phyloP scores from a whole-genome alignment of 495 filamentous ascomycete genomes.

The Hyaloscypha bicolor region DNA sequence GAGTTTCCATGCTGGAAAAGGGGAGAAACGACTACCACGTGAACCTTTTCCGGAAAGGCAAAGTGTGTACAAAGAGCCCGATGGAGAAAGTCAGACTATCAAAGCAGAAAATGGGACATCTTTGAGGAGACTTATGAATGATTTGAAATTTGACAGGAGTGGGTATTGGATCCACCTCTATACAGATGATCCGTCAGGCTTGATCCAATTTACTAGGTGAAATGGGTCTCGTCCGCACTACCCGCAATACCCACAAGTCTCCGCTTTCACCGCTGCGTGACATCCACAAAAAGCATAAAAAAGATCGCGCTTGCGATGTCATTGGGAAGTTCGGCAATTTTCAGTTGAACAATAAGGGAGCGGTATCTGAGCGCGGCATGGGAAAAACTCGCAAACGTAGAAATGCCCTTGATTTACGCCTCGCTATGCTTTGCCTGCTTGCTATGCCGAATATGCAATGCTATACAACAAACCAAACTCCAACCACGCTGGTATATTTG shows the following conservation, averaged over 20 bases:
- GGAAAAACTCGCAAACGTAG: neutral
- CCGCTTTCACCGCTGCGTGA: neutral
- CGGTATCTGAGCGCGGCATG: neutral
- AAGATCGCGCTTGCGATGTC: neutral
- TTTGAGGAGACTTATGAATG: neutral
- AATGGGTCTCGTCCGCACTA: neutral
- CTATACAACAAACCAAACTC: conserved; percentile 12
- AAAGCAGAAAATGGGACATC: neutral
- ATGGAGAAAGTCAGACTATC: neutral
- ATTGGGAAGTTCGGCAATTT: neutral
- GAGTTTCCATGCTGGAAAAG: neutral
- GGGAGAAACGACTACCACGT: neutral
- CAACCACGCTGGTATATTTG: conserved; percentile 23
- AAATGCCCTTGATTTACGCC: conserved; percentile 9
- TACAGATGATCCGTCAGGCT: neutral
- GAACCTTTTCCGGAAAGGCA: neutral
- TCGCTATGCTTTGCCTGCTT: conserved; percentile 30
- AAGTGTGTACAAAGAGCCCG: too few relatives aligned
- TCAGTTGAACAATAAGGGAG: neutral
- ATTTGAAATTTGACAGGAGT: neutral
- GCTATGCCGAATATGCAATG: conserved; percentile 19
- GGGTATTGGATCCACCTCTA: neutral
- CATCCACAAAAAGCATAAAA: neutral
- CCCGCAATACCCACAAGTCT: neutral
- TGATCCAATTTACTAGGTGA: neutral